phyloP scores from a whole-genome alignment of 139 green algal genomes.

The Chlamydomonas sp. region DNA sequence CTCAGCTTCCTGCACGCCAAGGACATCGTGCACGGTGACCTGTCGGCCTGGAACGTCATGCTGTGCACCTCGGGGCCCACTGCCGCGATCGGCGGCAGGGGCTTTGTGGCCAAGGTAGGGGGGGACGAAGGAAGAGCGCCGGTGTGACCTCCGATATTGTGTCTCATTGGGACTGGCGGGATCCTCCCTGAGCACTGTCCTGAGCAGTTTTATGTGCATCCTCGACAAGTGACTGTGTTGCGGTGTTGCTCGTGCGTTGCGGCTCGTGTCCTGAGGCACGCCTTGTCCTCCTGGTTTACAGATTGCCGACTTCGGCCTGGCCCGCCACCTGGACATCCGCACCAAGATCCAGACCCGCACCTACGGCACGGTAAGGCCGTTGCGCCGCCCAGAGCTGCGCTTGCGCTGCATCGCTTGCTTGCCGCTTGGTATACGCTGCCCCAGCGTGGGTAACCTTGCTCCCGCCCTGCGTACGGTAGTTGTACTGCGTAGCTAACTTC shows the following conservation, averaged over 20 bases:
- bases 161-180: no score
- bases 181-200: no score
- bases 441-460: no score
- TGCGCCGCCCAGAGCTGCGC: not conserved
- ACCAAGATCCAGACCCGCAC: slow-evolving; percentile 46
- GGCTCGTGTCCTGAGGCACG: no score
- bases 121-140: no score
- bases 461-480: no score
- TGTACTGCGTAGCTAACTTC: not conserved
- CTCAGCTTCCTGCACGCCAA: slow-evolving; percentile 64
- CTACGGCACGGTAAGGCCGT: slow-evolving; percentile 49
- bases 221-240: no score
- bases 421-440: no score
- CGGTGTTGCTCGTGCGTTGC: not conserved
- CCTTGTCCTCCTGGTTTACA: not conserved
- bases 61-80: slow-evolving; percentile 46
- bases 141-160: no score
- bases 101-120: slow-evolving; percentile 71
- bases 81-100: slow-evolving; percentile 29
- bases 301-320: slow-evolving; percentile 78
- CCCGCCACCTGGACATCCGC: slow-evolving; percentile 45
- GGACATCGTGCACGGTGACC: slow-evolving; percentile 76
- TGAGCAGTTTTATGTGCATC: no score
- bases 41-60: slow-evolving; percentile 79
- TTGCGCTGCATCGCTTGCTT: no score